These are phyloP conservation scores for Hygrophila difformis DNA, from an alignment of 257 asterid genomes.

Conservation along the genomic window DNA sequence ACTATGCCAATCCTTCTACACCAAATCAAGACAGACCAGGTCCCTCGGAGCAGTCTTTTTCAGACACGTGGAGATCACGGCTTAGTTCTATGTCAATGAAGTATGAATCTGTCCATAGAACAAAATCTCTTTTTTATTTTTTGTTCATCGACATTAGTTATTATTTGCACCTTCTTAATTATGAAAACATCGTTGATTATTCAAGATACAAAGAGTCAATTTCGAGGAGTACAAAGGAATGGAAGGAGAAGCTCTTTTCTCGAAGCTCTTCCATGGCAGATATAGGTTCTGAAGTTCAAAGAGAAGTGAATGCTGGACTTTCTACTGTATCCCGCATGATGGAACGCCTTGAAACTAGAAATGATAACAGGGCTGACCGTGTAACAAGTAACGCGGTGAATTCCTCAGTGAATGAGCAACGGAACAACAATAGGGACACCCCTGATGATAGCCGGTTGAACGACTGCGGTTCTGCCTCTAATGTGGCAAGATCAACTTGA, in stretches of 20 bases:
- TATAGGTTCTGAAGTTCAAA: conserved; percentile 56
- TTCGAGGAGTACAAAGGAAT: conserved; percentile 75
- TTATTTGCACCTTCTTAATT: conserved; percentile 6
- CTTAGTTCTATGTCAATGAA: conserved; percentile 58
- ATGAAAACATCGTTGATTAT: conserved; percentile 7
- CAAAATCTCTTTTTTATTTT: neutral
- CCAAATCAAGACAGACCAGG: conserved; percentile 62
- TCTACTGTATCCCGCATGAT: conserved; percentile 76
- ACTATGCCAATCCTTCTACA: conserved; percentile 32
- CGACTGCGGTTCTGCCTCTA: conserved; percentile 30
- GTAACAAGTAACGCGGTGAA: conserved; percentile 19
- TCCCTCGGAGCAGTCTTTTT: conserved; percentile 65
- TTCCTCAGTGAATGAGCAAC: conserved; percentile 30
- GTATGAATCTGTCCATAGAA: conserved; percentile 35
- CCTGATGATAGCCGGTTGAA: conserved; percentile 21
- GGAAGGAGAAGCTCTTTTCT: conserved; percentile 80
- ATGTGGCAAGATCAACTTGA: conserved; percentile 38
- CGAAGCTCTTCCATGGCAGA: conserved; percentile 66
- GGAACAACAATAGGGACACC: conserved; percentile 27
- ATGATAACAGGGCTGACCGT: conserved; percentile 23
- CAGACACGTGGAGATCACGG: conserved; percentile 76
- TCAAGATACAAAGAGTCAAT: conserved; percentile 76
- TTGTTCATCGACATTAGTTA: neutral
- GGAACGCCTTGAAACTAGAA: conserved; percentile 76
- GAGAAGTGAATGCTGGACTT: conserved; percentile 68